Evolutionary conservation across 2,329 filamentous ascomycete genomes (phyloP).

Genomic region (Fusarium neocosmosporiellum): DNA sequence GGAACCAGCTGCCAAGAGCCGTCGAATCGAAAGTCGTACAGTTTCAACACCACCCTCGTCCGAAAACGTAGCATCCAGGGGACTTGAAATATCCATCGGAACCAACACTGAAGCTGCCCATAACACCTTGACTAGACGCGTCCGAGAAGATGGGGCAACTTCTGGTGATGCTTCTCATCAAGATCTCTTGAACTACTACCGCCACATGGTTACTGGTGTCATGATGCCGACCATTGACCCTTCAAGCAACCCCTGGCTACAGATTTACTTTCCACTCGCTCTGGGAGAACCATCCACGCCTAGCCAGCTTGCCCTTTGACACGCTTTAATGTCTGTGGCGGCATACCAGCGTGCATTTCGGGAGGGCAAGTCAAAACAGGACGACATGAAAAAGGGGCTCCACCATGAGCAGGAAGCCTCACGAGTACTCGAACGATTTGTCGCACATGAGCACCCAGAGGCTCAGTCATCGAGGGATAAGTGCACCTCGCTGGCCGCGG

Average conservation of each 20-base stretch:
- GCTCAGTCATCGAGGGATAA: background rate
- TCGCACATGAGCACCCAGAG: background rate
- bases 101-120: background rate
- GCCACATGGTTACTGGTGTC: background rate
- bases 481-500: background rate
- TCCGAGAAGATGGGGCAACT: background rate
- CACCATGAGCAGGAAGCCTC: background rate
- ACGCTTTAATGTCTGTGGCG: background rate
- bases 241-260: background rate
- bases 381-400: background rate
- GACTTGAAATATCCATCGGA: background rate
- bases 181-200: background rate
- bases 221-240: background rate
- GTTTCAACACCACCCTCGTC: background rate
- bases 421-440: background rate
- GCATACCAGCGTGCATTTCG: background rate
- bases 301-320: background rate
- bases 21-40: background rate
- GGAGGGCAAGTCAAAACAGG: background rate
- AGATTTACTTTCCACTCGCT: background rate
- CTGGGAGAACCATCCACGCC: background rate
- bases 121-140: background rate
- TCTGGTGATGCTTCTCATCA: background rate
- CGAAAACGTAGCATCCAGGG: background rate
- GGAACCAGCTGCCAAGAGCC: background rate